Base-by-base conservation (phyloP, 352 stramenopile genomes). In the Blastocystis sp. region DNA sequence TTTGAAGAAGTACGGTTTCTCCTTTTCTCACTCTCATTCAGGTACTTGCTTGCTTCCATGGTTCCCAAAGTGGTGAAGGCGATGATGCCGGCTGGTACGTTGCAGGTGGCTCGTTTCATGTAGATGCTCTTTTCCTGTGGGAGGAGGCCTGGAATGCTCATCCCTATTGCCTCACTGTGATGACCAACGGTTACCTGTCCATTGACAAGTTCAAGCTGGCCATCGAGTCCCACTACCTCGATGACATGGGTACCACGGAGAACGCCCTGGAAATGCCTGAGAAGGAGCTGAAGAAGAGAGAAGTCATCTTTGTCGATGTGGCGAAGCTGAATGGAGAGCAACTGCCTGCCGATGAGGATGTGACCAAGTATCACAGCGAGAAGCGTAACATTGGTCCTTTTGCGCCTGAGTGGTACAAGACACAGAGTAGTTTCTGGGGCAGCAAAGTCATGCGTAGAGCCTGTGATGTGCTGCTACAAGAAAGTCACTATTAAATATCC, bases 381-480 rank as follows among this genome's bases (percentile, higher is more conserved):
- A 85, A 85, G 63, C 54, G 75, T 18, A 57, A 75, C 46, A 61
- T 76, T 21, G 75, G 75, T 76, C 75, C 75, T 75, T 42, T 85
- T 36, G 75, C 40, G 14, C 75, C 75, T 38, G 75, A 85, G 48
- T 85, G 57, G 57, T 85, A 85, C 36, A 85, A 85, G 36, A 75
- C 38, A 72, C 32, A 36, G 34, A 54, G 57, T 75, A 85, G 54
- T 77, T 9, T 42, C 18, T 4, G 32, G 53, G 8, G 1, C 36
- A 18, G 1, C 34, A 6, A 32, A 2, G 3, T 85, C 29, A 59
- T 54, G 16, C 24, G 1, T 85, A 85, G 63, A 67, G 32, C 57
- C 57, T 21, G n/a, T 38, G 11, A 85, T 85, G 75, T 85, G 75
- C n/a, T 85, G 75, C 51, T 85, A 85, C 44, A 85, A 85, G 63